A percentile compares a stretch with the other conserved stretches of the same genome.
Conservation (phyloP, 306 rosid genomes). For the Cucumis melo region DNA sequence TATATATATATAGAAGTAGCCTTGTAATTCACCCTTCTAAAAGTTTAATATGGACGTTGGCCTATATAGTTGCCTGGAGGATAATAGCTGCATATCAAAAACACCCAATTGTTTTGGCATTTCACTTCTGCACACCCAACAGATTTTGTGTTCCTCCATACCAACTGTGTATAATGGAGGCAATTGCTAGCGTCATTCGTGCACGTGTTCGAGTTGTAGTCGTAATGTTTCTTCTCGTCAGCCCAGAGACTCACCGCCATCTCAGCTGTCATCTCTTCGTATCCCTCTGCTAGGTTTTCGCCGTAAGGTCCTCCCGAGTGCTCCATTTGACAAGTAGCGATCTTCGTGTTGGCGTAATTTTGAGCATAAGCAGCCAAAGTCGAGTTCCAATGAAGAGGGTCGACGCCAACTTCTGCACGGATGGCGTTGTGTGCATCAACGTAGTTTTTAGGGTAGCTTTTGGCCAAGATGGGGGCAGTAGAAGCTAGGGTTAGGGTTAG, state of each 20-base stretch:
- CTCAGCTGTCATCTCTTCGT: background rate
- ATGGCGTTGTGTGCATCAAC: too few species aligned
- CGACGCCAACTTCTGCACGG: too few species aligned
- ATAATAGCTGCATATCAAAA: constrained; percentile 32
- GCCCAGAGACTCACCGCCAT: constrained; percentile 31
- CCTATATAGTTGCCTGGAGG: constrained; percentile 28
- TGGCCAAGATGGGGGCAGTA: too few species aligned
- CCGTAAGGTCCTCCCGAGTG: constrained; percentile 10
- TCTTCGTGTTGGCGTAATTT: constrained; percentile 3
- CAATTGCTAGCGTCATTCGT: constrained; percentile 1
- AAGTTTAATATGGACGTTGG: too few species aligned
- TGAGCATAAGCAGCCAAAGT: constrained; percentile 10
- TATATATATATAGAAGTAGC: too few species aligned
- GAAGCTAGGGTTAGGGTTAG: too few species aligned
- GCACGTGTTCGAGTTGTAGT: too few species aligned
- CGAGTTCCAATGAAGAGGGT: background rate
- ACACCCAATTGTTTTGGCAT: background rate
- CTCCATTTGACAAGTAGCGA: constrained; percentile 10
- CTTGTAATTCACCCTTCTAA: too few species aligned
- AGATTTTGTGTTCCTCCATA: background rate
- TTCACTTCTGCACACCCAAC: too few species aligned
- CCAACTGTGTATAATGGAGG: constrained; percentile 35
- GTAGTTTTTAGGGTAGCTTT: too few species aligned
- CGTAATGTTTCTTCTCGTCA: constrained; percentile 4
- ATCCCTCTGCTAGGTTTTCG: constrained; percentile 12